These are phyloP conservation scores for Myxozyma nipponensis DNA, from an alignment of 805 yeast genomes.

Conservation along the genomic window DNA sequence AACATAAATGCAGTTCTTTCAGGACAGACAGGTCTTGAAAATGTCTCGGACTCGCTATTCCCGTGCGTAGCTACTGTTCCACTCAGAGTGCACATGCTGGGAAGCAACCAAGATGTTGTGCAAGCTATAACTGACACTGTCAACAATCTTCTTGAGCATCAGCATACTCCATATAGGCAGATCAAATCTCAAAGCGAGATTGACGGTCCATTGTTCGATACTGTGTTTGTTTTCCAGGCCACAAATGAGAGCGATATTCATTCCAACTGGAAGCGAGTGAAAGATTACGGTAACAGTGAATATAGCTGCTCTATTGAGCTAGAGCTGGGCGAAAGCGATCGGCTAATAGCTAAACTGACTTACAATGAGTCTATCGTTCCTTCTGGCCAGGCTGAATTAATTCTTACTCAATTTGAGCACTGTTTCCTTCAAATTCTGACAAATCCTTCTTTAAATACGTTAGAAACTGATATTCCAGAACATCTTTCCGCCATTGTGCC, in stretches of 20 bases:
- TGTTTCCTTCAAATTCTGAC: slow-evolving; percentile 4
- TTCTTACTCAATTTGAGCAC: slow-evolving; percentile 21
- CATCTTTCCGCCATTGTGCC: slow-evolving; percentile 11
- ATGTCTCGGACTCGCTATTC: slow-evolving; percentile 7
- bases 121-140: slow-evolving; percentile 3
- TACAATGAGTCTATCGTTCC: slow-evolving; percentile 9
- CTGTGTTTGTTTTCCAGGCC: slow-evolving; percentile 25
- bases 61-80: slow-evolving; percentile 30
- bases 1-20: slow-evolving; percentile 17
- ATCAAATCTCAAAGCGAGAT: slow-evolving; percentile 8
- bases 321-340: slow-evolving; percentile 6
- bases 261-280: slow-evolving; percentile 3
- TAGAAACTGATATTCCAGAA: slow-evolving; percentile 3
- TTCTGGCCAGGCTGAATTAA: slow-evolving; percentile 15
- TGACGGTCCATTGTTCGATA: slow-evolving; percentile 16
- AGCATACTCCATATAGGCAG: slow-evolving; percentile 21
- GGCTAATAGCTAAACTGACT: background rate
- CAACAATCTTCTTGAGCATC: slow-evolving; percentile 8
- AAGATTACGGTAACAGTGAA: slow-evolving; percentile 17
- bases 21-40: slow-evolving; percentile 19
- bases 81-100: slow-evolving; percentile 13
- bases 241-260: background rate
- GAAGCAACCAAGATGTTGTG: slow-evolving; percentile 15
- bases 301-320: slow-evolving; percentile 24
- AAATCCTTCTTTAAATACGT: background rate